Percentiles rank a stretch among this genome's conserved stretches.
phyloP scores from a whole-genome alignment of 306 rosid species.

The Citrullus mucosospermus region DNA sequence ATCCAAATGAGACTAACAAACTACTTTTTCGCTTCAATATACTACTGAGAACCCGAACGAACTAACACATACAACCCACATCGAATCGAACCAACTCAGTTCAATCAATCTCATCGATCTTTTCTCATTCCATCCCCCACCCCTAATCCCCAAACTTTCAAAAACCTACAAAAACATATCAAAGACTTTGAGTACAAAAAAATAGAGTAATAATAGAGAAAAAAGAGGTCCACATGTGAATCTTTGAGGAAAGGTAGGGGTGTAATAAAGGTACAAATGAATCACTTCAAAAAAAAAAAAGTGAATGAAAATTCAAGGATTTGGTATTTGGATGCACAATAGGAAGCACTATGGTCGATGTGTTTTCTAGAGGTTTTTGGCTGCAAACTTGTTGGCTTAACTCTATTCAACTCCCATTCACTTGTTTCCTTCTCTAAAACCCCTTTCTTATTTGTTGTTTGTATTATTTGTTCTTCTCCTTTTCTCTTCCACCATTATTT shows the following conservation, averaged over 20 bases:
- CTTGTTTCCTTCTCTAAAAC: not conserved
- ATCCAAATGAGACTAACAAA: not conserved
- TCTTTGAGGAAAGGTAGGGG: not conserved
- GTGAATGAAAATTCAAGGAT: not conserved
- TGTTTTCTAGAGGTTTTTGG: not conserved
- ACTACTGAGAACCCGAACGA: not conserved
- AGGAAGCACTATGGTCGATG: not conserved
- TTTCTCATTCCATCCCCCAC: not conserved
- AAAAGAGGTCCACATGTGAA: slow-evolving; percentile 2
- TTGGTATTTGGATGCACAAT: not conserved
- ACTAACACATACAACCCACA: not conserved
- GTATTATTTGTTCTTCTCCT: not conserved
- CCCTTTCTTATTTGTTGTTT: not conserved
- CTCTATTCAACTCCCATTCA: not conserved
- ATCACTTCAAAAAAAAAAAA: not conserved
- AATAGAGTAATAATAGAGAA: not conserved
- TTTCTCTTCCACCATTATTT: not conserved
- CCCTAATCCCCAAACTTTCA: not conserved
- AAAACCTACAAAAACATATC: not conserved
- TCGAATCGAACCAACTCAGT: not conserved
- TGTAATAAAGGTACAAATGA: not conserved
- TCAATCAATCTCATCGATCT: not conserved
- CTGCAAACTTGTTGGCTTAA: not conserved
- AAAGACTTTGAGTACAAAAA: not conserved
- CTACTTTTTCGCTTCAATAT: not conserved